Base-by-base conservation (phyloP, 2,329 filamentous ascomycete species). In the Alternaria sp. region DNA sequence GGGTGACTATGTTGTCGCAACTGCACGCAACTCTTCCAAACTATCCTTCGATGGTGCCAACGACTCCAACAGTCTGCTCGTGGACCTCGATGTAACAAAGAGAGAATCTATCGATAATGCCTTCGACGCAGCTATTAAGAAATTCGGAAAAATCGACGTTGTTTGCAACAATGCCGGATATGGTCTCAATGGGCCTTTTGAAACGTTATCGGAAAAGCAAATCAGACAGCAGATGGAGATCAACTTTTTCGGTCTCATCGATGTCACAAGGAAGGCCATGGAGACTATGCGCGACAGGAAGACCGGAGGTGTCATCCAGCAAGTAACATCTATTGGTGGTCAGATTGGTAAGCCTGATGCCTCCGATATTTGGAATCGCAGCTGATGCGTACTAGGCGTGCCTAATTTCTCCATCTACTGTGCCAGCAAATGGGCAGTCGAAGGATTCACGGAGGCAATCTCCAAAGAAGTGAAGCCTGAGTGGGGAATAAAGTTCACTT, bases 81-180 rank as follows among this genome's bases (percentile, higher is more conserved):
- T 83, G 3, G 79, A 83, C 14, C 80, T 88, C 14, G 86, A 89
- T 64, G 85, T 88, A 0, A 84, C 82, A 0, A 73, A 76, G n/a
- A 66, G 70, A 51, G 62, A 64, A 2, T 82, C 84, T 3, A 82
- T 86, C 54, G 72, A 81, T 32, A 75, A 74, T 7, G 82, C 82
- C 1, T 82, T 85, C 63, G 75, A 81, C 7, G 72, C 75, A 18
- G 81, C 81, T 0, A 54, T 82, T 24, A 73, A 81, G 3, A 82
- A 82, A 48, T 89, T 87, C 68, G 81, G 82, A 18, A 82, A 84
- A 7, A 74, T 89, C 44, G 86, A 89, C 69, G 83, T 88, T 1
- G 83, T 88, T 5, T 81, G 87, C 59, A 88, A 88, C 76, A 88
- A 88, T 51, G 86, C 86, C 4, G 87, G 86, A 3, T 88, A 87